Evolutionary conservation across 106 monocot genomes (phyloP).

Genomic region (Allium cepa): DNA sequence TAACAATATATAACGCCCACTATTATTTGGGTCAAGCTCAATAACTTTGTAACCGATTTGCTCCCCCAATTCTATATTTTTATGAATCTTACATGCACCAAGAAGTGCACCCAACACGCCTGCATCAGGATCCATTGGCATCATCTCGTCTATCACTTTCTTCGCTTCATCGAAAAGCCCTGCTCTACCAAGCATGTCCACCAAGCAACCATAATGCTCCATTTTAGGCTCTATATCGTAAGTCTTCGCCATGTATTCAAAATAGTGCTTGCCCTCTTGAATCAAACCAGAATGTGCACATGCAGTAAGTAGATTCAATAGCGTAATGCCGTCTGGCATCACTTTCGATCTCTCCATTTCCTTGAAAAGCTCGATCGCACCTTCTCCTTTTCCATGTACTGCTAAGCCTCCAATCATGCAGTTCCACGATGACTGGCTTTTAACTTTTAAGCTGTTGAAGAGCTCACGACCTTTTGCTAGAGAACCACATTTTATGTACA

Average conservation of each 20-base stretch:
- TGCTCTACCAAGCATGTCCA: constrained; percentile 70
- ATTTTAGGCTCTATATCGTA: constrained; percentile 48
- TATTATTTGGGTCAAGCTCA: constrained; percentile 55
- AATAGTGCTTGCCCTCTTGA: constrained; percentile 36
- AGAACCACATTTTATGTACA: constrained; percentile 89
- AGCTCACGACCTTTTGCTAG: constrained; percentile 53
- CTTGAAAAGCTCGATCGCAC: constrained; percentile 44
- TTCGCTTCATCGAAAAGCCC: constrained; percentile 64
- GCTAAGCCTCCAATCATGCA: constrained; percentile 86
- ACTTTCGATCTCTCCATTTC: constrained; percentile 44
- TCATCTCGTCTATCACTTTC: constrained; percentile 56
- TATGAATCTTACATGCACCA: constrained; percentile 68
- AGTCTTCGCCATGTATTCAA: constrained; percentile 32
- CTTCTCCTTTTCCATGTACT: constrained; percentile 37
- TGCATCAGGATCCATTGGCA: constrained; percentile 68
- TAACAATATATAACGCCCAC: constrained; percentile 65
- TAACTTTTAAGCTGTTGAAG: constrained; percentile 31
- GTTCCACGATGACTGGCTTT: constrained; percentile 54
- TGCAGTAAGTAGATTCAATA: constrained; percentile 61
- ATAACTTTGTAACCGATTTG: constrained; percentile 38
- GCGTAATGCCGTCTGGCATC: constrained; percentile 62
- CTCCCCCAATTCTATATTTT: constrained; percentile 52
- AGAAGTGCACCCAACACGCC: constrained; percentile 71
- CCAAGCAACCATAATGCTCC: constrained; percentile 79
- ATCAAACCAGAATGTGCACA: constrained; percentile 72